These are phyloP conservation scores for Pseudotsuga menziesii DNA, from an alignment of 75 land plant genomes.

Conservation along the genomic window DNA sequence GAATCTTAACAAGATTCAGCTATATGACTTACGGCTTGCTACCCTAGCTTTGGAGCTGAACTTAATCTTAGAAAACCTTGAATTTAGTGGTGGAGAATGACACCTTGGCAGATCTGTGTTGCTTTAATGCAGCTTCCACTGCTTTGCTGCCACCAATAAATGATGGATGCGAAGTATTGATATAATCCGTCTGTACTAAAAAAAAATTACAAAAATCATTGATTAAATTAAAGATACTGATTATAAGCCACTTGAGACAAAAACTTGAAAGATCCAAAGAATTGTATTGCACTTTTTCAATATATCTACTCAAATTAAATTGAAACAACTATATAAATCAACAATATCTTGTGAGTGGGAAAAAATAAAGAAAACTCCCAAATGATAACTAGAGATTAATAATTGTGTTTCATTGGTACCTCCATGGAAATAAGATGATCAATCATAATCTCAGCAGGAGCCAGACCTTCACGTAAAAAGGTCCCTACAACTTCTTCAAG, in stretches of 20 bases:
- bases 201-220: not conserved
- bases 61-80: constrained; percentile 35
- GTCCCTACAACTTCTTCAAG: constrained; percentile 84
- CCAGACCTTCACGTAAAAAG: constrained; percentile 76
- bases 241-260: not conserved
- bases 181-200: constrained; percentile 85
- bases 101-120: constrained; percentile 52
- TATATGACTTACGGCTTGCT: not conserved
- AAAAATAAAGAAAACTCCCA: not conserved
- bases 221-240: not conserved
- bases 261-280: not conserved
- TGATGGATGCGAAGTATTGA: constrained; percentile 95
- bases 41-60: not conserved
- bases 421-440: constrained; percentile 97
- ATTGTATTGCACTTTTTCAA: not conserved
- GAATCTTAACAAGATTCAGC: not conserved
- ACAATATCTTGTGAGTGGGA: not conserved
- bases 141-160: constrained; percentile 98
- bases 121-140: constrained; percentile 71
- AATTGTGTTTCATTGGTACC: constrained; percentile 39
- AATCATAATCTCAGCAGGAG: constrained; percentile 91
- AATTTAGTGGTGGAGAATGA: constrained; percentile 41
- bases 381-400: not conserved
- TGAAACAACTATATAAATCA: not conserved
- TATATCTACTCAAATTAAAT: not conserved